phyloP scores from a whole-genome alignment of 192 early-diverging fungal species.

The Phlyctochytrium planicorne region DNA sequence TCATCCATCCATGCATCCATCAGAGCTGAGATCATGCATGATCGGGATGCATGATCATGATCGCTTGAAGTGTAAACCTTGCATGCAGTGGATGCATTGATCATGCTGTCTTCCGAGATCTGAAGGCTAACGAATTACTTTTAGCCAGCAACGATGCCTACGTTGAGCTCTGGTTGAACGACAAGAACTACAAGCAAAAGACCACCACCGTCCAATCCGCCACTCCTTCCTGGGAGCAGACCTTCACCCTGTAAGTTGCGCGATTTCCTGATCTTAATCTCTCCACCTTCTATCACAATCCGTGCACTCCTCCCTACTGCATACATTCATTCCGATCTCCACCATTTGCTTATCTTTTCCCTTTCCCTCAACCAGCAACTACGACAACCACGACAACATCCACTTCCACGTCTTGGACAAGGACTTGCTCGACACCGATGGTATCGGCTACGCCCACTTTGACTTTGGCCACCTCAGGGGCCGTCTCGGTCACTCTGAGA shows the following conservation, averaged over 20 bases:
- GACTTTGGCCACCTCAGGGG: not conserved
- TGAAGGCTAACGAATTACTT: no score
- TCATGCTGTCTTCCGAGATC: no score
- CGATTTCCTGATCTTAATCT: not conserved
- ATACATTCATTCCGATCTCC: no score
- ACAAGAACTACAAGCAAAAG: not conserved
- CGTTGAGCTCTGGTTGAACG: slow-evolving; percentile 6
- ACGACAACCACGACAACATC: not conserved
- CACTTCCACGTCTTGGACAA: slow-evolving; percentile 8
- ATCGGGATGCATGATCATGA: not conserved
- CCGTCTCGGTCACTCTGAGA: not conserved
- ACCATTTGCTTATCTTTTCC: no score
- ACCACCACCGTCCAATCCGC: not conserved
- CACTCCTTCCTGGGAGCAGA: not conserved
- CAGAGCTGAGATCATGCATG: no score
- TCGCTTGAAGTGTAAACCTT: no score
- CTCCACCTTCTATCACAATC: no score
- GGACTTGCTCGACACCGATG: not conserved
- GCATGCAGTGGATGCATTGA: no score
- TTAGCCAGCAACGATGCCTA: slow-evolving; percentile 6
- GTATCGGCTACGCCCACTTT: not conserved
- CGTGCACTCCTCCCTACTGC: no score
- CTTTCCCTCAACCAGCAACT: no score
- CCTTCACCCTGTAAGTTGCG: slow-evolving; percentile 1
- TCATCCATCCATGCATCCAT: no score